These are phyloP conservation scores for Erodium maritimum DNA, from an alignment of 345 rosid species.

Conservation along the genomic window DNA sequence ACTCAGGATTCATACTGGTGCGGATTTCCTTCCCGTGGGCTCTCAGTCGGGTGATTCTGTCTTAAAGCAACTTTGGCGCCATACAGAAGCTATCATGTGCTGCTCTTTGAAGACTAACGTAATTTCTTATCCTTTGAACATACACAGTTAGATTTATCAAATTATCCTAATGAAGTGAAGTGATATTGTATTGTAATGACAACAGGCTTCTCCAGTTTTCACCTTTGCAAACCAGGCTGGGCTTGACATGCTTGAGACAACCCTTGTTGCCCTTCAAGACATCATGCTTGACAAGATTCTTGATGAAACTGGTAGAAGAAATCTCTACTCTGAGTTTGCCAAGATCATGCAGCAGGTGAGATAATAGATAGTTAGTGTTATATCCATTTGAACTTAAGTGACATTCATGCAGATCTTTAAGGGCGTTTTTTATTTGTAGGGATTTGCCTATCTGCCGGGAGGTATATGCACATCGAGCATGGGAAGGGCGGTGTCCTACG, in stretches of 20 bases:
- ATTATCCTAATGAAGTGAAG: no score
- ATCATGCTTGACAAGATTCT: constrained; percentile 81
- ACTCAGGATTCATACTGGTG: constrained; percentile 54
- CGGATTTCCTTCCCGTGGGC: constrained; percentile 42
- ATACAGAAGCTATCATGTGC: constrained; percentile 77
- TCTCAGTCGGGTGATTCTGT: constrained; percentile 51
- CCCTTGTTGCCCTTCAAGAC: constrained; percentile 85
- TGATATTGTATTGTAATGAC: constrained; percentile 2
- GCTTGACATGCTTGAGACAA: constrained; percentile 94
- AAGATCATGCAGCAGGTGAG: constrained; percentile 90
- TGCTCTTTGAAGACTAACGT: constrained; percentile 84
- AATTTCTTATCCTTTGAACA: neutral
- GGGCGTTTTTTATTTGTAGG: constrained; percentile 21
- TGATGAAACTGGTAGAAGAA: constrained; percentile 63
- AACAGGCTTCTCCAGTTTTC: constrained; percentile 72
- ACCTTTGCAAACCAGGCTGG: constrained; percentile 90
- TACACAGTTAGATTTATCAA: neutral
- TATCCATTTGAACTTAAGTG: no score
- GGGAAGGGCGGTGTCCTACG: constrained; percentile 78
- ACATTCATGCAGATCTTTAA: neutral
- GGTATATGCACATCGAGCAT: constrained; percentile 84
- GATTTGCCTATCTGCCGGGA: constrained; percentile 54
- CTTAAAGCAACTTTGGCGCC: constrained; percentile 83
- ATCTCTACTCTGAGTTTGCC: constrained; percentile 67
- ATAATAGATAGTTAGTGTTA: no score